Evolutionary conservation across 352 stramenopile species (phyloP).

Genomic region (Thraustochytrium sp.): DNA sequence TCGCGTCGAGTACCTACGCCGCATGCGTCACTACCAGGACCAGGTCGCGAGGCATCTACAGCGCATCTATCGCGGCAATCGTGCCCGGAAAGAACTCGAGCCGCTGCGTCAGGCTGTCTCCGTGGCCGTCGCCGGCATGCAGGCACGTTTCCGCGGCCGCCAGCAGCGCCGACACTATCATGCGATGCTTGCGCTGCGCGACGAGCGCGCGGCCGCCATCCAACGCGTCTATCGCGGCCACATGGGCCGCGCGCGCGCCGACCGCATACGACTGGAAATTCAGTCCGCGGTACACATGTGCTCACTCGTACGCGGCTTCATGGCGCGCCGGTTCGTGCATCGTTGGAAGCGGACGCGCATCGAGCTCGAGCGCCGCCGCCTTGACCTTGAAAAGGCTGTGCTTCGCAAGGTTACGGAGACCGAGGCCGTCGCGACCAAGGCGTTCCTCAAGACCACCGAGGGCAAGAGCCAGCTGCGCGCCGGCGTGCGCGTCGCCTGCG

Average conservation of each 20-base stretch:
- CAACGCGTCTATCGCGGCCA: slow-evolving; percentile 27
- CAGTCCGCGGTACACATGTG: background rate
- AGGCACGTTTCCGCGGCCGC: slow-evolving; percentile 8
- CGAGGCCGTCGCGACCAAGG: background rate
- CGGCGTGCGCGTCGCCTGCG: background rate
- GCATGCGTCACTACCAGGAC: background rate
- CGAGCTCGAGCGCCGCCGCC: background rate
- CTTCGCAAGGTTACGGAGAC: background rate
- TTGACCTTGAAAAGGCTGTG: background rate
- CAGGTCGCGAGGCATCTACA: background rate
- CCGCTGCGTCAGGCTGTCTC: background rate
- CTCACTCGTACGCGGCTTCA: background rate
- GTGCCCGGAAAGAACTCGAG: background rate
- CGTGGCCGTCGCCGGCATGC: background rate
- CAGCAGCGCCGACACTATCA: background rate
- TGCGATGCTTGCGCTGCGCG: background rate
- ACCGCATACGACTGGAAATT: background rate
- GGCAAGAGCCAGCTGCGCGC: background rate
- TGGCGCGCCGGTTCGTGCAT: background rate
- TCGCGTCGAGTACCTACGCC: background rate
- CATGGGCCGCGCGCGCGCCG: background rate
- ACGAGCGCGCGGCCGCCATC: background rate
- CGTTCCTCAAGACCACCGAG: slow-evolving; percentile 7
- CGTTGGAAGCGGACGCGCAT: background rate
- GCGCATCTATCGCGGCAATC: slow-evolving; percentile 17